Percentiles rank a stretch among this genome's conserved stretches.
Conservation (phyloP, 164 flowering plant genomes). For the Dillenia turbinata region DNA sequence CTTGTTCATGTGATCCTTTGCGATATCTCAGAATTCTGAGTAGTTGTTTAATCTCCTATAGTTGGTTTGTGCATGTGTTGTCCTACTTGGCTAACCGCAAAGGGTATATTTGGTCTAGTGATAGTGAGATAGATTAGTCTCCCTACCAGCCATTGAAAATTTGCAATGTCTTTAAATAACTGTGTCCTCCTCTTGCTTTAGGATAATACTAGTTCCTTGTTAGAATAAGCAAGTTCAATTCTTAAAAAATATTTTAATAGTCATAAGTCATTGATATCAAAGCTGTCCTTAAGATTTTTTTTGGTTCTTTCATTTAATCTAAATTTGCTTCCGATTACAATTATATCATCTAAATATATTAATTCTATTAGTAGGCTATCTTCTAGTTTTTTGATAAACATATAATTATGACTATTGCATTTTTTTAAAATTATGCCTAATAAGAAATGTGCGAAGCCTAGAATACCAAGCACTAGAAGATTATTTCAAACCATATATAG, state of each 20-base stretch:
- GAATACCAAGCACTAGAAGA: slow-evolving; percentile 11
- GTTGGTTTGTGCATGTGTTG: slow-evolving; percentile 1
- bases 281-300: neutral
- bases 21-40: neutral
- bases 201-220: neutral
- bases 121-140: slow-evolving; percentile 8
- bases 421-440: neutral
- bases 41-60: neutral
- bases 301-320: neutral
- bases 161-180: neutral
- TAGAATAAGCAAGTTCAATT: slow-evolving; percentile 1
- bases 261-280: slow-evolving; percentile 10
- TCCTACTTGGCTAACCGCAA: neutral
- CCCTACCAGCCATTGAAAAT: neutral
- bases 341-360: slow-evolving; percentile 4
- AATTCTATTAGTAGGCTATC: neutral
- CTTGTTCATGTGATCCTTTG: slow-evolving; percentile 2
- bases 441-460: slow-evolving; percentile 1
- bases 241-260: slow-evolving; percentile 1
- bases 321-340: neutral
- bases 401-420: neutral
- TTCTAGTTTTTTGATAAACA: neutral
- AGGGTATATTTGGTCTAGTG: slow-evolving; percentile 1
- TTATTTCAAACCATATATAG: slow-evolving; percentile 5
- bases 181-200: neutral